These are phyloP conservation scores for Cladophialophora psammophila DNA, from an alignment of 2,329 filamentous ascomycete genomes.

Conservation along the genomic window DNA sequence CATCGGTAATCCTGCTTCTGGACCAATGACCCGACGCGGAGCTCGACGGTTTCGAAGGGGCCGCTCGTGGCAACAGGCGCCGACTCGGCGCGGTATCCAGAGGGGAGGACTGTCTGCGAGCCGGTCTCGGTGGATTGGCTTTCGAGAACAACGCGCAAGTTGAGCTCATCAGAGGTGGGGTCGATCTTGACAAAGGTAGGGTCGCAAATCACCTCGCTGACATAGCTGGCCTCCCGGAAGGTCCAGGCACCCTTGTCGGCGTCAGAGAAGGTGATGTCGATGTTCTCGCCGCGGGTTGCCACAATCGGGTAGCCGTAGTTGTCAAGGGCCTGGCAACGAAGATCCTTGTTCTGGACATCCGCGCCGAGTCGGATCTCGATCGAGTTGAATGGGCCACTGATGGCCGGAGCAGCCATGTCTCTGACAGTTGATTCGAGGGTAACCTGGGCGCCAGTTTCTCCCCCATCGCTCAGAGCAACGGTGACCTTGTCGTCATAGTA, in stretches of 20 bases:
- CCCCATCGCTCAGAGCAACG: constrained; percentile 31
- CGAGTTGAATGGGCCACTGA: constrained; percentile 31
- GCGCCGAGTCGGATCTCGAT: constrained; percentile 31
- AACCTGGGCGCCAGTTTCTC: constrained; percentile 23
- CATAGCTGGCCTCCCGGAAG: constrained; percentile 25
- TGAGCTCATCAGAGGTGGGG: constrained; percentile 13
- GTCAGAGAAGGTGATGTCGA: constrained; percentile 38
- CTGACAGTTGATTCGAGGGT: constrained; percentile 14
- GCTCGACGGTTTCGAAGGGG: constrained; percentile 36
- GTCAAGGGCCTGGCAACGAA: constrained; percentile 38
- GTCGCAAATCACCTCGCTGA: constrained; percentile 37
- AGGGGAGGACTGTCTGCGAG: constrained; percentile 33
- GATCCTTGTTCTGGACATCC: constrained; percentile 30
- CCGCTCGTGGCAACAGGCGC: constrained; percentile 20
- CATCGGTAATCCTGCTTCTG: constrained; percentile 33
- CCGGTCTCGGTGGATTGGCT: constrained; percentile 32
- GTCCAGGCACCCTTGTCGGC: constrained; percentile 37
- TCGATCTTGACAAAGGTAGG: constrained; percentile 34
- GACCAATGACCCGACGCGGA: constrained; percentile 32
- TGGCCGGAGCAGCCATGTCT: constrained; percentile 19
- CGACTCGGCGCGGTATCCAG: constrained; percentile 39
- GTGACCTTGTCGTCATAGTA: constrained; percentile 27
- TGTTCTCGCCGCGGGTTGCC: constrained; percentile 28
- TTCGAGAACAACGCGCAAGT: constrained; percentile 31
- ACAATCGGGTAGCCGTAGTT: constrained; percentile 32